phyloP scores from a whole-genome alignment of 768 basidiomycete species.

The Tubosaeta brunneosetosa region DNA sequence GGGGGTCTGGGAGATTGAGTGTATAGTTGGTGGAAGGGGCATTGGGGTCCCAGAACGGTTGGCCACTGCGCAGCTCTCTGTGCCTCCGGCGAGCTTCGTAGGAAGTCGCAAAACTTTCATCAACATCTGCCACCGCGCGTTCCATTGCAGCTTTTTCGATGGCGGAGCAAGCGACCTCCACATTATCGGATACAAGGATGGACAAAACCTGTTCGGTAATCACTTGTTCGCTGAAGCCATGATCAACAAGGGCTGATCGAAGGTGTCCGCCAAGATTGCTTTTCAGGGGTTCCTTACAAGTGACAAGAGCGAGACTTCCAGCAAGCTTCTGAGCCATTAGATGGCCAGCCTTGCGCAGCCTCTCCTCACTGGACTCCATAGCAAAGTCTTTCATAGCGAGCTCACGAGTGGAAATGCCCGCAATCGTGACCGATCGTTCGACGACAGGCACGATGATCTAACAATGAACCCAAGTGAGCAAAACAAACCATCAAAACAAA shows the following conservation, averaged over 20 bases:
- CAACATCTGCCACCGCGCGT: slow-evolving; percentile 86
- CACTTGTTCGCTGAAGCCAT: slow-evolving; percentile 85
- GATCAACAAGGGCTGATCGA: slow-evolving; percentile 75
- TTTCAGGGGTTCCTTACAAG: slow-evolving; percentile 95
- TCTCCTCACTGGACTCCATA: slow-evolving; percentile 86
- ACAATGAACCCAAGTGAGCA: slow-evolving; percentile 1
- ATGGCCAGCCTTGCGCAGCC: slow-evolving; percentile 87
- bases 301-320: slow-evolving; percentile 92
- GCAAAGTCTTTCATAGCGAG: slow-evolving; percentile 95
- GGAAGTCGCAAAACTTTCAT: slow-evolving; percentile 78
- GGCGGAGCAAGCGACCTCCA: slow-evolving; percentile 88
- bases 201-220: slow-evolving; percentile 76
- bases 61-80: slow-evolving; percentile 70
- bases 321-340: slow-evolving; percentile 97
- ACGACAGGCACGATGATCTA: slow-evolving; percentile 96
- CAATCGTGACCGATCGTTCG: slow-evolving; percentile 96
- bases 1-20: slow-evolving; percentile 74
- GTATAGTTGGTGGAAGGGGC: slow-evolving; percentile 69
- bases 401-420: slow-evolving; percentile 95
- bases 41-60: slow-evolving; percentile 86
- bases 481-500: background rate
- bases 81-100: slow-evolving; percentile 84
- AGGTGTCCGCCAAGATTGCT: slow-evolving; percentile 88
- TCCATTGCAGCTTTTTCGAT: slow-evolving; percentile 99
- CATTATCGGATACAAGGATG: slow-evolving; percentile 84